Evolutionary conservation across 176 grass and related monocot species (phyloP), one percentile per base, ranked within the genome.

Genomic region (Pontederia paniculata): DNA sequence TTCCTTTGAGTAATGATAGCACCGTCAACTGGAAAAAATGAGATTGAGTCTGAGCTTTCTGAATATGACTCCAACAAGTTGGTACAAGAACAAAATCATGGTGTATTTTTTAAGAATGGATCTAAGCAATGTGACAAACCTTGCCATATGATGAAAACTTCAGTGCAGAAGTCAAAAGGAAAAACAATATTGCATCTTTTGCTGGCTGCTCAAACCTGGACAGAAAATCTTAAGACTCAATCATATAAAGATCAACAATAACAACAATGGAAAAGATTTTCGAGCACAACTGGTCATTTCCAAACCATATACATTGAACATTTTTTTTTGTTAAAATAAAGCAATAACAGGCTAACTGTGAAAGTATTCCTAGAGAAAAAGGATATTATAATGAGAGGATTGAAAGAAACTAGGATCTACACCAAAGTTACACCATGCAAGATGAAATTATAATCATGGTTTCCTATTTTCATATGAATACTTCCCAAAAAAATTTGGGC

Each of bases 1-100:
- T 77, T 81, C 86, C 91, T 80, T 89, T 90, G 46, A 97, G 74
- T 47, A 78, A 69, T 16, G 85, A 76, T 43, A 97, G 55, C 50
- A 89, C 64, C 83, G 76, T 81, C 44, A 97, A 79, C 91, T 97
- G 76, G 61, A 56, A 73, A 22, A 65, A 43, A 62, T 23, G 22
- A 41, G 43, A 59, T 16, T 16, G 54, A 63, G 59, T 62, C 42
- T 67, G 54, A 9, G 62, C 72, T 15, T 15, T 5, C 52, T 42
- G 1, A 0, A 37, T 37, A 16, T 18, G 19, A 17, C 9, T 44
- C 48, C 48, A 52, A 42, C n/a, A 46, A 48, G 15, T 22, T 12
- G 41, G 58, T 12, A 63, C 10, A 48, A 57, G 28, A 13, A 9
- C n/a, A n/a, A 12, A 54, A 22, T 45, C 55, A 23, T 58, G 17